Base-by-base conservation (phyloP, 129 eudicot genomes). In the Flaveria brownii region DNA sequence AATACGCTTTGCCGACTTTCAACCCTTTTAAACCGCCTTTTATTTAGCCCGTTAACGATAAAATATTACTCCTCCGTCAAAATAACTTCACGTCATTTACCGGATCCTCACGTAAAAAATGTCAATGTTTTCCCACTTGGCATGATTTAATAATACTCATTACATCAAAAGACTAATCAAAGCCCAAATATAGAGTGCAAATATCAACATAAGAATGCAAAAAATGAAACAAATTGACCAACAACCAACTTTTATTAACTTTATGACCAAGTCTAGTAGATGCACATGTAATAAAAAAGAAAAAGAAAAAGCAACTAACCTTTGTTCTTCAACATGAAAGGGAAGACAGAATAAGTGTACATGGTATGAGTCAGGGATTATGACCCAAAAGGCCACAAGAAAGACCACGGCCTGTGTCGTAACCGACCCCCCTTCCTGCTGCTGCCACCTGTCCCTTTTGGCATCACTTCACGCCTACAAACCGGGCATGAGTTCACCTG, bases 401-500 rank as follows among this genome's bases (percentile, higher is more conserved):
- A 87, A 68, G 92, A 90, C 90, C 88, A 87, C 57, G 88, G 30
- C 45, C 80, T 69, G 69, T 85, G 70, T 60, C 86, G 76, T 70
- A 70, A 77, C 46, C 79, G 77, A 78, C 63, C 59, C 80, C 82
- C 70, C 45, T 72, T 75, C 66, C 68, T 77, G 73, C 81, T 65
- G n/a, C 82, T 41, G 46, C 77, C 72, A 56, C 75, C 70, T 2
- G 66, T 15, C 41, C 62, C 80, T 59, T 73, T 81, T 17, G 78
- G 71, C 30, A 77, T 33, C 74, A 87, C 76, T 78, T 85, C 90
- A 66, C 87, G 83, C 39, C 97, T 85, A 77, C 97, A 91, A 80
- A 91, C 92, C 9, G 97, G 97, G 86, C 97, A 88, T 1, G 97
- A 87, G 41, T 78, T 85, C 39, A 73, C 81, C 80, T 82, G 87